Base-by-base conservation (phyloP, 2,329 filamentous ascomycete species). In the Hyphodiscus sp. region DNA sequence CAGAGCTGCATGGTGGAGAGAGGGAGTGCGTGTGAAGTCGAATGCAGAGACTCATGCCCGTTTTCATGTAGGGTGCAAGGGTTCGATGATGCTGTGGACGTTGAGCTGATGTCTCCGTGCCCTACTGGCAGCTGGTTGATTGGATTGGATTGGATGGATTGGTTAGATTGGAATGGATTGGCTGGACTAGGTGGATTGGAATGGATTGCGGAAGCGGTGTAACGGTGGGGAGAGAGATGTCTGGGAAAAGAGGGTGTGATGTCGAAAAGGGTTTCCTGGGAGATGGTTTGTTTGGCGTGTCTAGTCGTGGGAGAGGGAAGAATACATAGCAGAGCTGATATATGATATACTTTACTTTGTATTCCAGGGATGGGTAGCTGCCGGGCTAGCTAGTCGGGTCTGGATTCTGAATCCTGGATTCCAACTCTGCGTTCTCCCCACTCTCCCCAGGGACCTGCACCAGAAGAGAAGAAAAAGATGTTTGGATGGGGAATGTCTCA, bases 151-250 rank as follows among this genome's bases (percentile, higher is more conserved):
- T n/a, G n/a, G n/a, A n/a, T n/a, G n/a, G n/a, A n/a, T n/a, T n/a
- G n/a, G n/a, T n/a, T n/a, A n/a, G n/a, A n/a, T n/a, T n/a, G n/a
- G n/a, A n/a, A n/a, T n/a, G n/a, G n/a, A n/a, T n/a, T n/a, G n/a
- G n/a, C n/a, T n/a, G n/a, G n/a, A n/a, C n/a, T n/a, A n/a, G n/a
- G n/a, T 29, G 41, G 43, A 41, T 49, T 44, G 47, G 26, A 61
- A 57, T 58, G 55, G 57, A 41, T 29, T 20, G 20, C 30, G 46
- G 16, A 45, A 55, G 55, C 55, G 59, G 57, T 59, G 59, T 61
- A 54, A 57, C 47, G 46, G 50, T n/a, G 49, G 33, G 16, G 33
- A 38, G 33, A 13, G 33, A 13, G 2, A 10, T 26, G 3, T 26
- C 23, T 8, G 33, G 26, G n/a, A n/a, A n/a, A 45, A 52, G 41